Conservation (phyloP, 139 green algal species). For the Monoraphidium neglectum region DNA sequence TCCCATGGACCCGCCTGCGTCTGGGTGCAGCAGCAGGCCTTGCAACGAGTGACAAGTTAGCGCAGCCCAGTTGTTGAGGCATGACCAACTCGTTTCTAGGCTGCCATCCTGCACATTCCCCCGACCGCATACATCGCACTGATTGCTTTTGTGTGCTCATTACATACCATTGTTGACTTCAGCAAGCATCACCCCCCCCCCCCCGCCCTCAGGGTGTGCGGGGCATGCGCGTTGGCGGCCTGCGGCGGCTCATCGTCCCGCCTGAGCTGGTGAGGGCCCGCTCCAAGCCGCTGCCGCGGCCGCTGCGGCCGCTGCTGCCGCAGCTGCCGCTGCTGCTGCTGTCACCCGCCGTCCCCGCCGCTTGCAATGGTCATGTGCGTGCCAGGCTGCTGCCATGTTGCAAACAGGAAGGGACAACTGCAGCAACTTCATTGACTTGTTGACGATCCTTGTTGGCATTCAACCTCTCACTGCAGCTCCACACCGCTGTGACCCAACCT, state of each 20-base stretch:
- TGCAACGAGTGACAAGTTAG: too few relatives aligned
- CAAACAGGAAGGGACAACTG: not conserved
- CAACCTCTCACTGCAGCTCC: too few relatives aligned
- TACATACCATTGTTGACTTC: slow-evolving; percentile 1
- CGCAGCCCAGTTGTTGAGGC: too few relatives aligned
- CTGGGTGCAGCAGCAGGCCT: too few relatives aligned
- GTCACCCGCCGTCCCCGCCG: not conserved
- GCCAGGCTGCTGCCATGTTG: not conserved
- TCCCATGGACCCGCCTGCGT: too few relatives aligned
- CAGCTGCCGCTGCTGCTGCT: not conserved
- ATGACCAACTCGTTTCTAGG: too few relatives aligned
- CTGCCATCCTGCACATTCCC: not conserved
- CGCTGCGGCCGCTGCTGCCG: not conserved
- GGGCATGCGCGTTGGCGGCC: slow-evolving; percentile 83
- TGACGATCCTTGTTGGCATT: not conserved
- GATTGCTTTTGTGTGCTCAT: not conserved
- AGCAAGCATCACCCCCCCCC: not conserved
- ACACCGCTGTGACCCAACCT: not conserved
- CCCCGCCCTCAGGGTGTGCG: slow-evolving; percentile 60
- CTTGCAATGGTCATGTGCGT: not conserved
- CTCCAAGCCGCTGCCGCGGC: not conserved
- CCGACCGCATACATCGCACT: not conserved
- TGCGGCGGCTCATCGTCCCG: slow-evolving; percentile 77
- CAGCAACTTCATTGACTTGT: not conserved
- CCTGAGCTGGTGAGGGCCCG: slow-evolving; percentile 60